Evolutionary conservation across 2,329 filamentous ascomycete genomes (phyloP), one percentile per base, ranked within the genome.

Genomic region (Apiospora saccharicola): DNA sequence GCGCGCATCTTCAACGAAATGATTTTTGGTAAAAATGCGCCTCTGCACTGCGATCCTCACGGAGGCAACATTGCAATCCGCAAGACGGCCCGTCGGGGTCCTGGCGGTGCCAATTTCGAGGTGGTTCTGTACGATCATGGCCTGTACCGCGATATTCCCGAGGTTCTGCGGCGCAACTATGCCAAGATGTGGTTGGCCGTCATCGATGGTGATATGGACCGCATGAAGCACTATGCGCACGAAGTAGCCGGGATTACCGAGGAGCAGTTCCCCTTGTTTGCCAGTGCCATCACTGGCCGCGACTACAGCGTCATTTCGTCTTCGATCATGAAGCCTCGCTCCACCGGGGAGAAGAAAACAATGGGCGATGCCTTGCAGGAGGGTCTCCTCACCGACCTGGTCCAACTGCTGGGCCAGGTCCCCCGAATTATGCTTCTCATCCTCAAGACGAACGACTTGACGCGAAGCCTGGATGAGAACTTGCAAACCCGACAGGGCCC

Each of bases 1-100:
- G 93, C 96, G 0, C 91, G 92, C 73, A 94, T 99, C 73, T 99
- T 99, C 88, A 99, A 99, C 85, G 95, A 98, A 81, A 99, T 99
- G 96, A 98, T 99, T 76, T 99, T 99, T 76, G 95, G 96, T 68
- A 90, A 92, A 70, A 89, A 92, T 73, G 96, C 96, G 0, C 95
- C 96, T 0, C 85, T 99, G 51, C 96, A 99, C 84, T 99, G 96
- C 83, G 96, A 99, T 80, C 96, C 96, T 0, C 96, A 99, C 79
- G 96, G 95, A 68, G 96, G 96, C 67, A 99, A 99, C 79, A 93
- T 99, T 71, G 95, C 96, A 30, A 94, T 99, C 74, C 91, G 95
- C 57, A 91, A 94, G 81, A 96, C 96, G 79, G 81, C 87, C 81
- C 22, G 86, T 89, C 47, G 85, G 87, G 51, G 85, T 86, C 72